Evolutionary conservation across 202 grass and related monocot species (phyloP).

Genomic region (Zizania palustris): DNA sequence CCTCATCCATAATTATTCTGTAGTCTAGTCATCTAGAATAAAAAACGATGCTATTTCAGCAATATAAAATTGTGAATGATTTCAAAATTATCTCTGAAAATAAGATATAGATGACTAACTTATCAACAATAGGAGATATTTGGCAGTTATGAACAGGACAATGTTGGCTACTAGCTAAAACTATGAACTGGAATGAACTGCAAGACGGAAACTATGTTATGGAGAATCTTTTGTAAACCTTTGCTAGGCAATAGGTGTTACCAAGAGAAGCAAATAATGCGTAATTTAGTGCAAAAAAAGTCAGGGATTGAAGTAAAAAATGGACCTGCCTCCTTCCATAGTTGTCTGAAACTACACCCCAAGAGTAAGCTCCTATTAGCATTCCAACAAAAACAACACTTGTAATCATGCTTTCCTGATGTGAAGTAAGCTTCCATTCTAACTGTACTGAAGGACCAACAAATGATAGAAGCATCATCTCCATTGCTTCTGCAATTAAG

Average conservation of each 20-base stretch:
- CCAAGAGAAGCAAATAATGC: conserved; percentile 32
- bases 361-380: conserved; percentile 86
- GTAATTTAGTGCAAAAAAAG: conserved; percentile 7
- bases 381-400: conserved; percentile 94
- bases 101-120: neutral
- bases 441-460: conserved; percentile 87
- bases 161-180: conserved; percentile 20
- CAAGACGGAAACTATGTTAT: neutral
- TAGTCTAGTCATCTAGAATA: neutral
- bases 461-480: conserved; percentile 99
- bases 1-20: conserved; percentile 10
- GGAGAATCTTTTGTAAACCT: neutral
- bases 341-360: conserved; percentile 89
- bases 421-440: conserved; percentile 82
- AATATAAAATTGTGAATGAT: neutral
- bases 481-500: conserved; percentile 91
- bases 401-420: conserved; percentile 93
- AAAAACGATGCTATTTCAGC: neutral
- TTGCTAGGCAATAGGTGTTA: neutral
- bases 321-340: conserved; percentile 97
- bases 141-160: neutral
- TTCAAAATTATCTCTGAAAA: neutral
- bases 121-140: neutral
- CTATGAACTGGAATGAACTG: neutral
- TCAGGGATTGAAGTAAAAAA: conserved; percentile 43